Base-by-base conservation (phyloP, 768 basidiomycete species). In the Hemileccinum rubropunctum region DNA sequence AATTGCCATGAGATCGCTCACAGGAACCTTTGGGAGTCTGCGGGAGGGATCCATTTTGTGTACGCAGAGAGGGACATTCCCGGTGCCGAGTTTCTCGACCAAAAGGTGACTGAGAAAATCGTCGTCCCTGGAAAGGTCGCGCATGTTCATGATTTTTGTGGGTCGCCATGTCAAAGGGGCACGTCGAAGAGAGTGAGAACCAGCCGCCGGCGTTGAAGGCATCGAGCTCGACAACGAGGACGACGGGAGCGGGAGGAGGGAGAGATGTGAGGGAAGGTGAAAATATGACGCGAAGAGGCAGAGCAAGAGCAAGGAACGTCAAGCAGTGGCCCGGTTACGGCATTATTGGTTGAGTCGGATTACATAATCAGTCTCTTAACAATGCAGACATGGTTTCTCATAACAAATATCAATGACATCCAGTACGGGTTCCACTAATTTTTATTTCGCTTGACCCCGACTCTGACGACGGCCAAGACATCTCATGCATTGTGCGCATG, bases 71-170 rank as follows among this genome's bases (percentile, higher is more conserved):
- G 91, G 90, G 8, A 86, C 84, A 33, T 61, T 70, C 28, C 86
- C 86, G 3, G 89, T 89, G 38, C 91, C 90, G 30, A 93, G 81
- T 60, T 91, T 91, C 73, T 93, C 90, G 54, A 93, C 88, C 50
- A 93, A 82, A 34, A 93, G 78, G 72, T 92, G 88, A 62, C 86
- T 88, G 66, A 93, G 83, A 67, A 91, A 92, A 71, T 93, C 91
- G 68, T 93, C 91, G 72, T 93, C 91, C 69, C 82, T 84, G 62
- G 90, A 88, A 53, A 93, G 80, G 80, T 93, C 91, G 70, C 81
- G 80, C 78, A 89, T 86, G 73, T 89, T 88, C 89, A 92, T 92
- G 59, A 88, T 84, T 76, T 88, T 91, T 42, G 88, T 91, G 17
- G 84, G 84, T 37, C 86, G 82, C 89, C 89, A 91, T 71, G 71